A percentile compares a stretch with the other conserved stretches of the same genome.
These are phyloP conservation scores for Claviceps maximensis DNA, from an alignment of 2,329 filamentous ascomycete species.

Conservation along the genomic window DNA sequence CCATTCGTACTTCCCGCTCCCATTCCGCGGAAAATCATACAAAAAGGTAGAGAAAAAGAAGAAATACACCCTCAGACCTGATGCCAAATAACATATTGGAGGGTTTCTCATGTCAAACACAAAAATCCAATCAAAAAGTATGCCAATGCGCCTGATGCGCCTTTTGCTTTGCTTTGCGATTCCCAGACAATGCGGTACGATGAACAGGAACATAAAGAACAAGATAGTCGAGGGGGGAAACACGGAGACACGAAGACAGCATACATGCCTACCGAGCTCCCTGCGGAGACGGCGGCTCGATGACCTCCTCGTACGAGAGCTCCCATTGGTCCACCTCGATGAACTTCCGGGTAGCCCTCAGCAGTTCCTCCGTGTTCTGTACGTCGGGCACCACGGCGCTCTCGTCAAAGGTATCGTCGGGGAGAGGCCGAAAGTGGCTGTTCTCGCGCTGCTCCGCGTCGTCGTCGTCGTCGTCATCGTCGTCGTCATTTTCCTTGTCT, in stretches of 20 bases:
- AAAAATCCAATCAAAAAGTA: neutral
- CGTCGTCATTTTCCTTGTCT: slow-evolving; percentile 44
- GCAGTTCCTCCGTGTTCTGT: slow-evolving; percentile 38
- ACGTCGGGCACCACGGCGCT: slow-evolving; percentile 19
- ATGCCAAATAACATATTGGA: neutral
- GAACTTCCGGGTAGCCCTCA: slow-evolving; percentile 48
- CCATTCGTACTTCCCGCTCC: no score
- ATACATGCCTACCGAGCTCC: slow-evolving; percentile 28
- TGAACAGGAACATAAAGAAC: neutral
- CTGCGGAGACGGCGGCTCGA: slow-evolving; percentile 39
- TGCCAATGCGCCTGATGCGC: neutral
- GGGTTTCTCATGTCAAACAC: no score
- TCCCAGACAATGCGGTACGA: no score
- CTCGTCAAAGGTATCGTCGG: slow-evolving; percentile 31
- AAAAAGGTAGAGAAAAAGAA: no score
- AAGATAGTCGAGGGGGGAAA: neutral
- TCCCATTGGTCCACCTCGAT: slow-evolving; percentile 58
- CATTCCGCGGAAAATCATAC: no score
- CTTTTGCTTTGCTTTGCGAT: neutral
- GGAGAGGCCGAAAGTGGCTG: slow-evolving; percentile 28
- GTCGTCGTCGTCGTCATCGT: slow-evolving; percentile 13
- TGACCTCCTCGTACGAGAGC: slow-evolving; percentile 52
- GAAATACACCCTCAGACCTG: no score
- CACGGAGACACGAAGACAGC: no score
- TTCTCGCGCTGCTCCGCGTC: slow-evolving; percentile 21